A percentile compares a stretch with the other conserved stretches of the same genome.
Conservation (phyloP, 2,329 filamentous ascomycete species). For the Fusarium sp. region DNA sequence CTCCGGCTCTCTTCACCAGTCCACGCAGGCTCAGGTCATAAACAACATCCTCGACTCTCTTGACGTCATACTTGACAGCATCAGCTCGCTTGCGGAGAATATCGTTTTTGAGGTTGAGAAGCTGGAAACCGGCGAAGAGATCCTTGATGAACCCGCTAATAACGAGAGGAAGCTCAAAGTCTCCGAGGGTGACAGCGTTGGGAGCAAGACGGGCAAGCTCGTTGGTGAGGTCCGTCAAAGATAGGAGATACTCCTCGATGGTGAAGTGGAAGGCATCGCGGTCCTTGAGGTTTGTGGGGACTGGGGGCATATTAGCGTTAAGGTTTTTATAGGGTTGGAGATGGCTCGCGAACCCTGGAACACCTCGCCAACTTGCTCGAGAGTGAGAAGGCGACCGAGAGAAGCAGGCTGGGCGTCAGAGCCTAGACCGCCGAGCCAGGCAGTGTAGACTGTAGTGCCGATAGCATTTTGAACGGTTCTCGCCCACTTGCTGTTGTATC, state of each 20-base stretch:
- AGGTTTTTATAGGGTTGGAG: neutral
- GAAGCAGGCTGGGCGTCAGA: slow-evolving; percentile 62
- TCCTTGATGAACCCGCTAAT: slow-evolving; percentile 96
- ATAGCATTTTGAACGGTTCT: slow-evolving; percentile 83
- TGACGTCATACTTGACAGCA: slow-evolving; percentile 95
- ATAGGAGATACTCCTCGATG: slow-evolving; percentile 95
- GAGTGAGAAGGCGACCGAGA: slow-evolving; percentile 77
- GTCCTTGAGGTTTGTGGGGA: slow-evolving; percentile 91
- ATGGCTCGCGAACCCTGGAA: slow-evolving; percentile 68
- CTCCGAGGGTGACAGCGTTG: slow-evolving; percentile 89
- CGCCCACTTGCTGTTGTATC: slow-evolving; percentile 86
- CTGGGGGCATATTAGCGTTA: slow-evolving; percentile 53
- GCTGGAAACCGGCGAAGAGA: slow-evolving; percentile 93
- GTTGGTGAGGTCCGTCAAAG: slow-evolving; percentile 86
- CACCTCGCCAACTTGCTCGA: slow-evolving; percentile 85
- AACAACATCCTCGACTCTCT: slow-evolving; percentile 97
- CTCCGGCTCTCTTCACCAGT: slow-evolving; percentile 67
- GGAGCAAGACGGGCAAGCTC: slow-evolving; percentile 91
- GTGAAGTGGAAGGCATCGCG: slow-evolving; percentile 92
- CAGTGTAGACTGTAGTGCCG: slow-evolving; percentile 64
- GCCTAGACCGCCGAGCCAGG: slow-evolving; percentile 81
- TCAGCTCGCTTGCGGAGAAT: slow-evolving; percentile 86
- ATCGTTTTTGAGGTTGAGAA: slow-evolving; percentile 98
- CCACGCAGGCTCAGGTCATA: slow-evolving; percentile 93
- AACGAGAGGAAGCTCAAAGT: slow-evolving; percentile 84